Conservation (phyloP, 2,329 filamentous ascomycete species). For the Fusarium neocosmosporiellum region DNA sequence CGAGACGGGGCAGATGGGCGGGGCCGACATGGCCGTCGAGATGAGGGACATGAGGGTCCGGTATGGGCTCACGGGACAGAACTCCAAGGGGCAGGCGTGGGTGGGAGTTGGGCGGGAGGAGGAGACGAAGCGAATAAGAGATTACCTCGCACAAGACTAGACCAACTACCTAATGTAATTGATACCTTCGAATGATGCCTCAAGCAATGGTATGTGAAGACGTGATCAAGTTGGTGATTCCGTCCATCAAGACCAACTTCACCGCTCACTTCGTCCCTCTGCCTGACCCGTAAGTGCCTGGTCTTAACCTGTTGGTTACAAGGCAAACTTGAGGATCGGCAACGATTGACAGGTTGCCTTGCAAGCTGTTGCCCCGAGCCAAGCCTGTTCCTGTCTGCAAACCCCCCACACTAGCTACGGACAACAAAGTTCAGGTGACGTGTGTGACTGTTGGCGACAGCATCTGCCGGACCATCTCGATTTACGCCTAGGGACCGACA, state of each 20-base stretch:
- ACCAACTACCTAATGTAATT: background rate
- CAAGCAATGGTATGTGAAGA: background rate
- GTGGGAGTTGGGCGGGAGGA: background rate
- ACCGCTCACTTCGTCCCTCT: background rate
- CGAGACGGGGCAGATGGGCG: background rate
- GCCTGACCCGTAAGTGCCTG: conserved; percentile 1
- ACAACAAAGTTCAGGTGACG: background rate
- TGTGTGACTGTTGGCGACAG: conserved; percentile 4
- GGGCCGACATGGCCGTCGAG: background rate
- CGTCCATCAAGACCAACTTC: background rate
- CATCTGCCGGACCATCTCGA: background rate
- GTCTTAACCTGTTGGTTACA: background rate
- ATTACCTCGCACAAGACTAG: background rate
- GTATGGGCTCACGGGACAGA: background rate
- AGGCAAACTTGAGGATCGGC: background rate
- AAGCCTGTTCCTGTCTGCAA: background rate
- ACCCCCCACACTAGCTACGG: background rate
- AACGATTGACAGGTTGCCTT: background rate
- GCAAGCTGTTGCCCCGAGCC: background rate
- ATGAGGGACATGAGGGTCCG: background rate
- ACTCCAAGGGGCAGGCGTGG: background rate
- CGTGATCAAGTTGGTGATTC: background rate
- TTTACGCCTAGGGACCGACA: conserved; percentile 1
- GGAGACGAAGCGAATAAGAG: background rate
- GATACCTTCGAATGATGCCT: background rate